Conservation (phyloP, 169 alveolate genomes). For the Prorocentrum cordatum region DNA sequence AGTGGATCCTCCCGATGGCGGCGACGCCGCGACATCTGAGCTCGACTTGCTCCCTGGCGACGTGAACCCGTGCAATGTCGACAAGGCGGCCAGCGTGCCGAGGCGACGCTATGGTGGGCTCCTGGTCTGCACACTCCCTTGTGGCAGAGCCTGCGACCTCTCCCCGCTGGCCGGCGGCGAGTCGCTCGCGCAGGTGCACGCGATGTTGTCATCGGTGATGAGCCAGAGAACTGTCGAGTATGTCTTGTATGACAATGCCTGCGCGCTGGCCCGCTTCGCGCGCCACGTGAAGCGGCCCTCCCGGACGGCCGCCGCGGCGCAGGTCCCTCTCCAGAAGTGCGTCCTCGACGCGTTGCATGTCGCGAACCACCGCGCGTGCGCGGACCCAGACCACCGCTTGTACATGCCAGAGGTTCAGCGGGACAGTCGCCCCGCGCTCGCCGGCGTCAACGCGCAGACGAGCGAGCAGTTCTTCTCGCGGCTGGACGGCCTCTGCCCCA, state of each 20-base stretch:
- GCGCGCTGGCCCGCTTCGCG: slow-evolving; percentile 12
- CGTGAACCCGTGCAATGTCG: not conserved
- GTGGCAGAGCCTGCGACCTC: not conserved
- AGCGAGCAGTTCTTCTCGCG: not conserved
- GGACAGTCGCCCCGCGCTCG: not conserved
- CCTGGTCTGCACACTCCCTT: not conserved
- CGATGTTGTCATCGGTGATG: not conserved
- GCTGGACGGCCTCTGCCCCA: no score
- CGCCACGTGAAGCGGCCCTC: not conserved
- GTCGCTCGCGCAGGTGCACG: slow-evolving; percentile 3
- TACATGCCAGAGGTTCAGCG: not conserved
- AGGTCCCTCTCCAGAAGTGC: no score
- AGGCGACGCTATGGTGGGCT: not conserved
- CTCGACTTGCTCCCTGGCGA: no score
- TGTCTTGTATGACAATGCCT: slow-evolving; percentile 3
- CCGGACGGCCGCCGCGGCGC: not conserved
- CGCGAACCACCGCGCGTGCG: not conserved
- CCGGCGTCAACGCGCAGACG: not conserved
- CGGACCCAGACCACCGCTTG: not conserved
- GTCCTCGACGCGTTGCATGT: not conserved
- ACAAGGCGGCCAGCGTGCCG: not conserved
- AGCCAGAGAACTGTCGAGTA: not conserved
- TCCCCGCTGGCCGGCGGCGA: not conserved
- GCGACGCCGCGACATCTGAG: no score
- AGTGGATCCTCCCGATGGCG: not conserved